Conservation (phyloP, 306 rosid species). For the Glycine tomentella region DNA sequence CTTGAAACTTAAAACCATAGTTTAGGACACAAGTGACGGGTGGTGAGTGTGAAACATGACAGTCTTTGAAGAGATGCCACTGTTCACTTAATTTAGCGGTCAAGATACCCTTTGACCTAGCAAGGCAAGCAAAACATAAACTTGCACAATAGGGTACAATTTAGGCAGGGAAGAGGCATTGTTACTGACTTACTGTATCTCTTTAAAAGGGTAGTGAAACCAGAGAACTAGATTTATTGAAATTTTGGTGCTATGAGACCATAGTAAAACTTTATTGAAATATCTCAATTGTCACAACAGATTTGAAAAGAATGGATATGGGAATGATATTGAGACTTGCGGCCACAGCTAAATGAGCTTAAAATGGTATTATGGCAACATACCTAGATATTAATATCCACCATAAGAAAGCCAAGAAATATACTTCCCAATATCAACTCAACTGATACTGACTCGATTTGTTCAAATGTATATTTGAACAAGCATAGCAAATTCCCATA, state of each 20-base stretch:
- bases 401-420: not conserved
- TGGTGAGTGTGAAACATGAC: slow-evolving; percentile 23
- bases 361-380: slow-evolving; percentile 2
- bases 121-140: not conserved
- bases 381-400: slow-evolving; percentile 5
- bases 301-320: not conserved
- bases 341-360: slow-evolving; percentile 1
- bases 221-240: not conserved
- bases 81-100: slow-evolving; percentile 17
- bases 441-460: not conserved
- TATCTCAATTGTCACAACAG: not conserved
- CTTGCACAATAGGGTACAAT: not conserved
- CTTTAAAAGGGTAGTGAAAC: not conserved
- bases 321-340: not conserved
- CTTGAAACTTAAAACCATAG: slow-evolving; percentile 18
- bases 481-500: not conserved
- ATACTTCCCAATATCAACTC: slow-evolving; percentile 10
- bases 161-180: not conserved
- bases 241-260: not conserved
- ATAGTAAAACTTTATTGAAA: not conserved
- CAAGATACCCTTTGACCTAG: not conserved
- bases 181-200: too few species aligned
- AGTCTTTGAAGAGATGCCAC: slow-evolving; percentile 17
- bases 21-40: slow-evolving; percentile 1
- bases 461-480: too few species aligned